phyloP scores from a whole-genome alignment of 2,329 filamentous ascomycete genomes.

The Colletotrichum camelliae region DNA sequence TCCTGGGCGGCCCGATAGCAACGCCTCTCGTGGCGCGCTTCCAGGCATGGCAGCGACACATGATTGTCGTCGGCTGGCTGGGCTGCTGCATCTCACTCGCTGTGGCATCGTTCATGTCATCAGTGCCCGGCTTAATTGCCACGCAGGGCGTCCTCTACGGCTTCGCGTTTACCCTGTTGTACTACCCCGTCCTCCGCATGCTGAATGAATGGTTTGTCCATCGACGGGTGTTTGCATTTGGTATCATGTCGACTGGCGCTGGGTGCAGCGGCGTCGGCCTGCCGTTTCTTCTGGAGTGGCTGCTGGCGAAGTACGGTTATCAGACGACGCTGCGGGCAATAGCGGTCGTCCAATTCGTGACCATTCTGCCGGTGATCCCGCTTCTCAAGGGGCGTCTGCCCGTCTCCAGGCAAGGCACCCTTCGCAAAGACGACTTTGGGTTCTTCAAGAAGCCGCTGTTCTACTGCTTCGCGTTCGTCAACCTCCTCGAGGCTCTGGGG shows the following conservation, averaged over 20 bases:
- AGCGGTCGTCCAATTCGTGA: conserved; percentile 39
- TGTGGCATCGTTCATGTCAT: conserved; percentile 25
- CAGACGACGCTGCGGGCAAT: conserved; percentile 44
- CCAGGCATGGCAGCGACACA: conserved; percentile 14
- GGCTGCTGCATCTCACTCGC: not conserved
- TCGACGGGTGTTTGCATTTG: conserved; percentile 51
- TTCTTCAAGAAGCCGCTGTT: conserved; percentile 29
- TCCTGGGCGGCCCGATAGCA: conserved; percentile 28
- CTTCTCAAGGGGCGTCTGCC: conserved; percentile 49
- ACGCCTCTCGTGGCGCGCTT: conserved; percentile 26
- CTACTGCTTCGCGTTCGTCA: conserved; percentile 48
- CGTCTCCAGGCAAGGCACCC: conserved; percentile 27
- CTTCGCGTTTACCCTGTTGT: conserved; percentile 41
- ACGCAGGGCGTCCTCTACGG: conserved; percentile 35
- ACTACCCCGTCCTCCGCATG: conserved; percentile 41
- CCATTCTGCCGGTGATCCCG: conserved; percentile 43
- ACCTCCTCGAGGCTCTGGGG: conserved; percentile 55
- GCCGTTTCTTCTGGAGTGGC: conserved; percentile 46
- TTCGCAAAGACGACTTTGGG: conserved; percentile 26
- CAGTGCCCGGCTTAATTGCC: conserved; percentile 25
- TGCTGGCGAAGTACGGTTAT: conserved; percentile 47
- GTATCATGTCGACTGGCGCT: conserved; percentile 53
- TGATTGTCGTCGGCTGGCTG: conserved; percentile 1
- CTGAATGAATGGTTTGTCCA: conserved; percentile 52
- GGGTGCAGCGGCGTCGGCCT: conserved; percentile 54